Percentiles rank a stretch among this genome's conserved stretches.
Evolutionary conservation across 176 grass and related monocot species (phyloP).

Genomic region (Carex scoparia): DNA sequence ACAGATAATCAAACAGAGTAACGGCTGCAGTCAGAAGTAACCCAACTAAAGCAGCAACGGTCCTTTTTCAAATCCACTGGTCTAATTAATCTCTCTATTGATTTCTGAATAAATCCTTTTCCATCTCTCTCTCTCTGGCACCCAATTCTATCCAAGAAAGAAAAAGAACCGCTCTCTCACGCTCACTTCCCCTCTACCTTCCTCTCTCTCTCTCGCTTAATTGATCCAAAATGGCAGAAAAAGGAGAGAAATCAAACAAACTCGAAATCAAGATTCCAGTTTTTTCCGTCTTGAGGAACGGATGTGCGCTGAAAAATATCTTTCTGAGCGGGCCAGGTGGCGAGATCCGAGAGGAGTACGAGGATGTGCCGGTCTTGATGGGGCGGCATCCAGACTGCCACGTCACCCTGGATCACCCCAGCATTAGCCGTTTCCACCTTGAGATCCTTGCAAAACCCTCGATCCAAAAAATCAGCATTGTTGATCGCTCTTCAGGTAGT

Average conservation of each 20-base stretch:
- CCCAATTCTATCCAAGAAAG: conserved; percentile 1
- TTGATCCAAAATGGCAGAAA: conserved; percentile 16
- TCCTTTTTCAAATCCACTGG: conserved; percentile 22
- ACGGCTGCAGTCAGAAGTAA: neutral
- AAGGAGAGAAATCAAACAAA: conserved; percentile 6
- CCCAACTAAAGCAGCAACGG: neutral
- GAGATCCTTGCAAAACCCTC: conserved; percentile 33
- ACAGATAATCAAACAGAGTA: neutral
- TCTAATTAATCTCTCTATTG: conserved; percentile 1
- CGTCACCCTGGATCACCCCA: conserved; percentile 79
- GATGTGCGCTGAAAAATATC: conserved; percentile 61
- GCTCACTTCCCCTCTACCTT: neutral
- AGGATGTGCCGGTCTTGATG: conserved; percentile 40
- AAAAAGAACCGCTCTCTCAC: conserved; percentile 1
- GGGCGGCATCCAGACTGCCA: conserved; percentile 81
- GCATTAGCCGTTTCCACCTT: conserved; percentile 87
- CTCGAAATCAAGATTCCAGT: conserved; percentile 48
- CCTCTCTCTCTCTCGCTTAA: neutral
- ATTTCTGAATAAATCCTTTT: neutral
- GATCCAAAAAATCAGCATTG: conserved; percentile 47
- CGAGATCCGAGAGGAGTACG: conserved; percentile 21
- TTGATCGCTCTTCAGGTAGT: conserved; percentile 70
- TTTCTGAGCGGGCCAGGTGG: conserved; percentile 32
- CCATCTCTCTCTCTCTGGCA: neutral
- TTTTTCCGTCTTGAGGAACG: conserved; percentile 65